phyloP scores from a whole-genome alignment of 2,329 filamentous ascomycete species.

The Chaetomiaceae sp. region DNA sequence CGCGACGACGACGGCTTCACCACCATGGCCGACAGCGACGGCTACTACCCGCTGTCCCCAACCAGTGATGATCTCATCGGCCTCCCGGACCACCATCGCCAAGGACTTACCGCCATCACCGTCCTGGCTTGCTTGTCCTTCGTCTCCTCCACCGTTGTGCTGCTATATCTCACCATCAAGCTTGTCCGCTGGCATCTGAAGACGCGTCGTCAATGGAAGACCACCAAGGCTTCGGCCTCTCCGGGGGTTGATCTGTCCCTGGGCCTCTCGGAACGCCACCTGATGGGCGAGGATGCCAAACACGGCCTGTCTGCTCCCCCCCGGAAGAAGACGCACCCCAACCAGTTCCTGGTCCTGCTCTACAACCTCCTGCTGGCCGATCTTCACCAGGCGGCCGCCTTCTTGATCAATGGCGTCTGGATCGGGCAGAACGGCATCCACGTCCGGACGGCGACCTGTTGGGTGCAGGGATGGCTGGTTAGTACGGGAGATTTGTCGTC shows the following conservation, averaged over 20 bases:
- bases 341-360: slow-evolving; percentile 54
- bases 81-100: slow-evolving; percentile 20
- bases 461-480: slow-evolving; percentile 51
- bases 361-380: slow-evolving; percentile 55
- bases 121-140: slow-evolving; percentile 25
- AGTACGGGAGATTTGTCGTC: slow-evolving; percentile 52
- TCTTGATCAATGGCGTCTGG: slow-evolving; percentile 50
- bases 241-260: slow-evolving; percentile 24
- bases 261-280: slow-evolving; percentile 26
- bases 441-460: slow-evolving; percentile 43
- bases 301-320: background rate
- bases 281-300: slow-evolving; percentile 8
- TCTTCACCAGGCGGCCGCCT: slow-evolving; percentile 49
- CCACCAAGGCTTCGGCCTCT: background rate
- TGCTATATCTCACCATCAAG: slow-evolving; percentile 27
- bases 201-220: slow-evolving; percentile 3
- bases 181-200: slow-evolving; percentile 26
- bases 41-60: background rate
- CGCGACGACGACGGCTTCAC: background rate
- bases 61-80: slow-evolving; percentile 19
- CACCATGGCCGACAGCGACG: slow-evolving; percentile 9
- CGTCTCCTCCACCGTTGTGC: slow-evolving; percentile 18
- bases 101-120: slow-evolving; percentile 22
- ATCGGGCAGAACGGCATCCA: slow-evolving; percentile 41
- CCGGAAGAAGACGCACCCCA: slow-evolving; percentile 26